Evolutionary conservation across 2,329 filamentous ascomycete genomes (phyloP), one percentile per base, ranked within the genome.

Genomic region (Didymella segeticola): DNA sequence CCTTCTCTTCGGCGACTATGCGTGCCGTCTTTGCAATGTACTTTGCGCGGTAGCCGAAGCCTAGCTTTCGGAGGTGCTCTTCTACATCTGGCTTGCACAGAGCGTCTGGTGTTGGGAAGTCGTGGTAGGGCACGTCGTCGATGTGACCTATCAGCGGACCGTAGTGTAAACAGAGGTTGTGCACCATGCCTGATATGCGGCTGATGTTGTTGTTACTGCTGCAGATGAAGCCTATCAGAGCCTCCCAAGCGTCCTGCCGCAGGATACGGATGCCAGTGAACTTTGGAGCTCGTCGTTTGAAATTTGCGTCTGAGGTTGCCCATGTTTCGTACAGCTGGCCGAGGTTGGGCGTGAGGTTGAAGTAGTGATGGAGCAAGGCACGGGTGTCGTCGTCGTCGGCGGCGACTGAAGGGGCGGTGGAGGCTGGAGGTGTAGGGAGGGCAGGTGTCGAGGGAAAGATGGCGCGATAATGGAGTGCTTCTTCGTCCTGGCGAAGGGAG

Each of bases 171-270:
- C 96, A 99, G 11, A 99, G 80, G 66, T 96, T 98, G 64, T 96
- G 87, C 19, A 93, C 92, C 95, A 99, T 99, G 75, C 96, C 90
- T 5, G 90, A 93, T 72, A 99, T 99, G 31, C 95, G 86, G 2
- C 88, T 84, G 56, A 99, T 99, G 72, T 99, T 97, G 78, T 99
- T 99, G 77, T 99, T 99, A 76, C 92, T 96, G 76, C 93, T 97
- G 81, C 95, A 99, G 60, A 99, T 99, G 75, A 99, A 99, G 51
- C 89, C 88, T 20, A 99, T 81, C 19, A 99, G 80, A 0, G 95
- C 87, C 75, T 99, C 95, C 95, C 96, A 99, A 1, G 93, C 88
- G 79, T 97, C 93, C 77, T 99, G 95, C 66, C 89, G 90, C 37
- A 99, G 79, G 61, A 99, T 97, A 19, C 95, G 87, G 50, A 99